Conservation (phyloP, 2,329 filamentous ascomycete species). For the Cladosporium cucumerinum region DNA sequence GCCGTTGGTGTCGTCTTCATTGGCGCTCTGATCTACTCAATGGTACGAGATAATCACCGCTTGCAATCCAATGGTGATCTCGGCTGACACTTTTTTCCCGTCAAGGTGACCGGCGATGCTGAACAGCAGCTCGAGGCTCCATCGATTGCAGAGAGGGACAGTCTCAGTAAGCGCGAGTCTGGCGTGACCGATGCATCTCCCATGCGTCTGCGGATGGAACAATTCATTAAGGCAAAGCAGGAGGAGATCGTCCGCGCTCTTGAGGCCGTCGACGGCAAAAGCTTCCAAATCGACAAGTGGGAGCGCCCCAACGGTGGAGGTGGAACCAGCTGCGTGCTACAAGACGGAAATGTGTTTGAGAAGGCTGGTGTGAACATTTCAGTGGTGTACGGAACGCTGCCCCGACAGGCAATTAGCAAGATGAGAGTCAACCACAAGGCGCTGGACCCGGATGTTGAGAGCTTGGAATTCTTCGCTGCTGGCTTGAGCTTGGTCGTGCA, state of each 20-base stretch:
- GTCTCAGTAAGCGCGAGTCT: conserved; percentile 72
- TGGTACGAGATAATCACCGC: conserved; percentile 45
- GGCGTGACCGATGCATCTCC: conserved; percentile 74
- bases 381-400: conserved; percentile 88
- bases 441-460: conserved; percentile 73
- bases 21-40: conserved; percentile 55
- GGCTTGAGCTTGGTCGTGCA: conserved; percentile 92
- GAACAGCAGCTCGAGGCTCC: conserved; percentile 54
- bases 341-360: conserved; percentile 95
- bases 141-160: conserved; percentile 81
- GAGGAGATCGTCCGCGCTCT: conserved; percentile 80
- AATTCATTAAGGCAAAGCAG: conserved; percentile 91
- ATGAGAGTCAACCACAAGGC: conserved; percentile 96
- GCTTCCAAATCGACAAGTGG: conserved; percentile 85
- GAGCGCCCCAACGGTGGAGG: conserved; percentile 82
- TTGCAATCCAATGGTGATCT: background rate
- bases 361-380: conserved; percentile 96
- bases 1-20: conserved; percentile 51
- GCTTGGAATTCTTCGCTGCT: conserved; percentile 90
- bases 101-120: conserved; percentile 37
- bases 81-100: background rate
- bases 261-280: conserved; percentile 75
- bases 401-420: conserved; percentile 80
- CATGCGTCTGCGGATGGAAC: conserved; percentile 97
- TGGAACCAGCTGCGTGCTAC: conserved; percentile 89